Evolutionary conservation across 1,139 yeast species (phyloP).

Genomic region (Diutina sp.): DNA sequence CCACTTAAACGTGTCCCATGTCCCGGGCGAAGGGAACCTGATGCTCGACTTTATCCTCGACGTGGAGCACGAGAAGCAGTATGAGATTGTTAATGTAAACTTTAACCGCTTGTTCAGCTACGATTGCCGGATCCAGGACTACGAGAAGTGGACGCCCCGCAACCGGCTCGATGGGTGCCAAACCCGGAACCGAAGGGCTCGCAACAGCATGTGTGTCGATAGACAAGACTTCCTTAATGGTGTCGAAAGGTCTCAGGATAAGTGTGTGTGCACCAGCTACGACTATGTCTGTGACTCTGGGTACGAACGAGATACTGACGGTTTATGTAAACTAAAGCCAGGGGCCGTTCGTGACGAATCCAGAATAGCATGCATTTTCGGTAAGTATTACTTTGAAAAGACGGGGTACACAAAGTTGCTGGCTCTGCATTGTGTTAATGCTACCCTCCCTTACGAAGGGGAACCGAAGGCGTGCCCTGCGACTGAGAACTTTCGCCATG

Average conservation of each 20-base stretch:
- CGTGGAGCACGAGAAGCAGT: background rate
- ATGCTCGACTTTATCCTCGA: background rate
- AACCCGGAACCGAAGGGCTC: background rate
- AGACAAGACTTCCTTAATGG: background rate
- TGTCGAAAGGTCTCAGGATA: background rate
- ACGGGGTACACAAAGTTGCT: background rate
- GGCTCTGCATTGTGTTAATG: background rate
- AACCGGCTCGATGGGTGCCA: background rate
- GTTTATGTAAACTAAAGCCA: background rate
- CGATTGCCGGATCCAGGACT: background rate
- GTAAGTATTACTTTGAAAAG: background rate
- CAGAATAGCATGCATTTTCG: background rate
- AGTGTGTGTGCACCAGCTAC: background rate
- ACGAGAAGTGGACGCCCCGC: background rate
- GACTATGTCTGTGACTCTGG: background rate
- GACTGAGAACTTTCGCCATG: background rate
- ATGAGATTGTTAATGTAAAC: background rate
- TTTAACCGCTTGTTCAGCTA: background rate
- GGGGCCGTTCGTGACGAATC: background rate
- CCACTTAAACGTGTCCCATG: background rate
- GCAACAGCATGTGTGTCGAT: background rate
- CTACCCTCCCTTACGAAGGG: background rate
- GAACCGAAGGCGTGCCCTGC: background rate
- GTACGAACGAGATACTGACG: background rate
- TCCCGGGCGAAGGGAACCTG: background rate